Percentiles rank a stretch among this genome's conserved stretches.
These are phyloP conservation scores for Annulohypoxylon stygium DNA, from an alignment of 495 filamentous ascomycete species.

Conservation along the genomic window DNA sequence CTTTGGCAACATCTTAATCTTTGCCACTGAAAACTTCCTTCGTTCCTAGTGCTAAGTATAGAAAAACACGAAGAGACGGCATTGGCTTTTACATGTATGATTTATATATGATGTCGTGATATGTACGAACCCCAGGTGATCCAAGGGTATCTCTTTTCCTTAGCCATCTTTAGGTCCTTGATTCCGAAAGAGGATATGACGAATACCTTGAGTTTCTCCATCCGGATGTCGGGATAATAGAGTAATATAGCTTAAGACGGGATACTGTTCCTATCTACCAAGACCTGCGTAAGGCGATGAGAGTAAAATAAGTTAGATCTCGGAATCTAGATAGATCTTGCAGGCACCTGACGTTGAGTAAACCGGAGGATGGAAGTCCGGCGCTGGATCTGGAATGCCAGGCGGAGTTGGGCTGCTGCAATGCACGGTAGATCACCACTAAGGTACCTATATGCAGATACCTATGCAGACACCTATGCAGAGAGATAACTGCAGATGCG, in stretches of 20 bases:
- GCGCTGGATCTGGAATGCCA: conserved; percentile 30
- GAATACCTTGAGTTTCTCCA: background rate
- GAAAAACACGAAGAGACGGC: background rate
- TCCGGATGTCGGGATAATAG: conserved; percentile 17
- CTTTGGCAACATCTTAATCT: conserved; percentile 28
- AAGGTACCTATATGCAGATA: conserved; percentile 3
- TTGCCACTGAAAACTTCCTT: background rate
- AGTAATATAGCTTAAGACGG: conserved; percentile 4
- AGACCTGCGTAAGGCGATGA: conserved; percentile 6
- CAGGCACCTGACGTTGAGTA: conserved; percentile 17
- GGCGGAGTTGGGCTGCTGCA: conserved; percentile 30
- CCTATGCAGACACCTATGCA: conserved; percentile 28
- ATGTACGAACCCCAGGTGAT: background rate
- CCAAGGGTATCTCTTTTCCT: background rate
- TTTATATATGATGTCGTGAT: conserved; percentile 6
- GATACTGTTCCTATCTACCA: conserved; percentile 9
- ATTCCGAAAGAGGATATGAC: conserved; percentile 14
- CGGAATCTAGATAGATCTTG: conserved; percentile 14
- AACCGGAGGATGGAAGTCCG: conserved; percentile 37
- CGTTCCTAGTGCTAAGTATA: background rate
- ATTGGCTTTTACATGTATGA: conserved; percentile 10
- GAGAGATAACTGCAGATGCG: conserved; percentile 32
- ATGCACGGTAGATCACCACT: conserved; percentile 43
- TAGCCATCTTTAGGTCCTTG: conserved; percentile 4
- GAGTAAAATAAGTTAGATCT: conserved; percentile 7